Base-by-base conservation (phyloP, 163 green algal species). In the Scenedesmus sp. region DNA sequence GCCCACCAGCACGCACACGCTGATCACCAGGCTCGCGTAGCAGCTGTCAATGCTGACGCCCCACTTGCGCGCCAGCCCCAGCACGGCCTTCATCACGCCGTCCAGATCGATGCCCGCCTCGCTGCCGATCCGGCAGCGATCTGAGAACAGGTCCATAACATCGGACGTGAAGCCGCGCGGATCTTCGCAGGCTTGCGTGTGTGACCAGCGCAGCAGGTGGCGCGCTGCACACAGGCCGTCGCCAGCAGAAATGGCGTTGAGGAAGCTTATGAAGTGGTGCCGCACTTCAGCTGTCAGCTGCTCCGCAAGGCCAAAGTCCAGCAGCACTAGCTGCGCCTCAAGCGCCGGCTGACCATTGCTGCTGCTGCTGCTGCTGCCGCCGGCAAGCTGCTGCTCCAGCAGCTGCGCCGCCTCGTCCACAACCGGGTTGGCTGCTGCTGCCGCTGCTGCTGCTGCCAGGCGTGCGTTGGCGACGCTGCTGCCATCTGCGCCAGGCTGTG, bases 191-290 rank as follows among this genome's bases (percentile, higher is more conserved):
- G 76, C n/a, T 66, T 93, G 85, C 15, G 87, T 77, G 55, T 85
- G 92, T 90, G 85, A 91, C 90, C 95, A 97, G 46, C 86, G 85
- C 89, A 98, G 94, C 90, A 98, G 94, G 95, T 98, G 97, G 34
- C 90, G 55, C 0, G 96, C 94, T 0, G 96, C 97, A 1, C 46
- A 9, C 5, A 64, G 64, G 4, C 96, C 96, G 81, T 97, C 90
- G 10, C 96, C 96, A 4, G 88, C 81, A 3, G 90, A 46, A 6
- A 98, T 96, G 81, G 93, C 91, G 90, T 96, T 96, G 79, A 99
- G 93, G 93, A 99, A 98, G 67, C 94, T 97, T 15, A 99, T 96
- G 92, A 99, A 98, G 94, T 97, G 96, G 60, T 95, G 84, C 59
- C 97, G 93, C 59, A 97, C 95, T 20, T 82, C 13, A 0, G 92